Percentiles rank a stretch among this genome's conserved stretches.
These are phyloP conservation scores for Pichia cactophila DNA, from an alignment of 1,139 yeast genomes.

Conservation along the genomic window DNA sequence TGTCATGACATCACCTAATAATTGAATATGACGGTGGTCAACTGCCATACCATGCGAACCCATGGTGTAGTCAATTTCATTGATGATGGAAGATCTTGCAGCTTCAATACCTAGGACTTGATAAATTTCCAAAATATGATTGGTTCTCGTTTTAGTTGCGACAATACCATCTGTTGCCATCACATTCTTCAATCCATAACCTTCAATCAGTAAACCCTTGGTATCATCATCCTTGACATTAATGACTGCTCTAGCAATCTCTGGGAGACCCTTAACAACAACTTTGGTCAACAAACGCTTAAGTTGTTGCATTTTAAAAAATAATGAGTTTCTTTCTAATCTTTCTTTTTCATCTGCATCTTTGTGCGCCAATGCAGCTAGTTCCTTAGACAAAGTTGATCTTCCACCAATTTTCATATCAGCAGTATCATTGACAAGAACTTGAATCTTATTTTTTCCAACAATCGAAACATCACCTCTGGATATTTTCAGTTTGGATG, in stretches of 20 bases:
- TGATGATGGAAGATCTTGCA: slow-evolving; percentile 85
- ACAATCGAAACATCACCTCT: slow-evolving; percentile 64
- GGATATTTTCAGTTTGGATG: slow-evolving; percentile 78
- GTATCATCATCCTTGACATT: slow-evolving; percentile 82
- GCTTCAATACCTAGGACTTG: slow-evolving; percentile 96
- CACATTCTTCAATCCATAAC: slow-evolving; percentile 91
- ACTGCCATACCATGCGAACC: slow-evolving; percentile 99
- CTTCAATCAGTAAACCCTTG: slow-evolving; percentile 91
- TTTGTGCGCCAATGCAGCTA: slow-evolving; percentile 27
- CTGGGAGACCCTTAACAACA: slow-evolving; percentile 88
- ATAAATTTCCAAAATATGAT: slow-evolving; percentile 86
- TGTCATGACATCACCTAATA: slow-evolving; percentile 97
- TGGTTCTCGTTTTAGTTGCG: slow-evolving; percentile 80
- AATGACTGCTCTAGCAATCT: slow-evolving; percentile 91
- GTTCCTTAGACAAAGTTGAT: slow-evolving; percentile 38
- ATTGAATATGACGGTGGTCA: slow-evolving; percentile 98
- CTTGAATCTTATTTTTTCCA: slow-evolving; percentile 65
- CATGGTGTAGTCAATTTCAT: slow-evolving; percentile 96
- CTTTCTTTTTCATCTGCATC: slow-evolving; percentile 34
- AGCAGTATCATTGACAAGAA: slow-evolving; percentile 61
- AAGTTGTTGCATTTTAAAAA: slow-evolving; percentile 82
- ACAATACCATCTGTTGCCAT: slow-evolving; percentile 97
- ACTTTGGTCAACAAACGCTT: slow-evolving; percentile 80
- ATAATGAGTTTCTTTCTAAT: slow-evolving; percentile 36
- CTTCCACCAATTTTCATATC: slow-evolving; percentile 28